Evolutionary conservation across 2,329 filamentous ascomycete species (phyloP).

Genomic region (Aspergillus oerlinghausenensis): DNA sequence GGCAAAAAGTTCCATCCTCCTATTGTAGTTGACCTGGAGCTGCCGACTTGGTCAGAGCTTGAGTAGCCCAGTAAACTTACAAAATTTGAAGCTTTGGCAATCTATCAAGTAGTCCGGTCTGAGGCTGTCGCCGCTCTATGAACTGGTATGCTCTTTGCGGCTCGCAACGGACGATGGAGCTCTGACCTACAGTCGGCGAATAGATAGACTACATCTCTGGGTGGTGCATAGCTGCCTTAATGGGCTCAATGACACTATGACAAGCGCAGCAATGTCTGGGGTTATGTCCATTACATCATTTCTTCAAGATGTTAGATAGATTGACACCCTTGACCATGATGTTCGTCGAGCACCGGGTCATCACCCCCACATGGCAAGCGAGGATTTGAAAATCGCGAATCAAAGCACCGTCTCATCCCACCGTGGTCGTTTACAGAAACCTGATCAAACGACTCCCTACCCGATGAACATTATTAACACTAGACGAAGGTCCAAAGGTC

Average conservation of each 20-base stretch:
- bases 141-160: constrained; percentile 1
- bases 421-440: neutral
- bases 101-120: neutral
- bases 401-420: neutral
- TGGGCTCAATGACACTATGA: neutral
- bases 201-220: constrained; percentile 2
- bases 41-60: constrained; percentile 39
- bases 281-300: constrained; percentile 2
- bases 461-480: neutral
- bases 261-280: neutral
- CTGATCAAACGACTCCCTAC: neutral
- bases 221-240: constrained; percentile 12
- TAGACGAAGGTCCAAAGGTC: neutral
- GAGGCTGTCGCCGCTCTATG: neutral
- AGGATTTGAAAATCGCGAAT: neutral
- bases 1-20: constrained; percentile 70
- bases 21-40: constrained; percentile 75
- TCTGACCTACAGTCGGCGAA: constrained; percentile 11
- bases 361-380: neutral
- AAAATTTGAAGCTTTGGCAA: neutral
- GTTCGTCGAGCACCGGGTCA: neutral
- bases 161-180: constrained; percentile 9
- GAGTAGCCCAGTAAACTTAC: neutral
- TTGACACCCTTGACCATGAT: neutral
- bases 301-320: neutral